These are phyloP conservation scores for Venturiaceae sp. DNA, from an alignment of 2,329 filamentous ascomycete genomes.

Conservation along the genomic window DNA sequence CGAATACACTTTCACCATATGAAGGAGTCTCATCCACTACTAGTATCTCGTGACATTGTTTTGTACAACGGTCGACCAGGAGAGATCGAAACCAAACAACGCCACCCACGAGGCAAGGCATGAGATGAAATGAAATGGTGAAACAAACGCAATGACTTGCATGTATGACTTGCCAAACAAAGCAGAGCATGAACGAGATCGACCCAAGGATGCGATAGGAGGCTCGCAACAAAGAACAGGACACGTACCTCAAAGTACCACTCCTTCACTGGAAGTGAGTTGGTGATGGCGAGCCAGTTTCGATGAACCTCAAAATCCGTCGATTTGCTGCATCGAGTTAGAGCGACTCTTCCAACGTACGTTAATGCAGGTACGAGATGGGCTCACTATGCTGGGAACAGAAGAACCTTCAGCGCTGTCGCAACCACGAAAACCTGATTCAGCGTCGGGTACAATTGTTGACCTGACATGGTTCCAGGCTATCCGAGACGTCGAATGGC, in stretches of 20 bases:
- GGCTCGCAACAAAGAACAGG: neutral
- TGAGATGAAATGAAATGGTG: neutral
- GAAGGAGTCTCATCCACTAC: neutral
- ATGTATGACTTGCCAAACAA: neutral
- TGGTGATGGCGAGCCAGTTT: constrained; percentile 95
- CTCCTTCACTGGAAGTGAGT: constrained; percentile 74
- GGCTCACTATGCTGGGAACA: constrained; percentile 89
- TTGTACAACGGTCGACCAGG: neutral
- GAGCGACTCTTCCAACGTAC: constrained; percentile 18
- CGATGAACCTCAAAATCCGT: constrained; percentile 98
- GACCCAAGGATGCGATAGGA: neutral
- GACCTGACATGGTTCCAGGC: neutral
- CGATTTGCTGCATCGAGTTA: constrained; percentile 62
- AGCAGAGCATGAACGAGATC: neutral
- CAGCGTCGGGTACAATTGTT: constrained; percentile 73
- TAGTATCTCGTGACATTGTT: neutral
- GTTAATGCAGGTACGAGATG: constrained; percentile 2
- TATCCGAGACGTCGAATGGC: neutral
- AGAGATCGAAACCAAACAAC: neutral
- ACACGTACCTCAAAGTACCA: constrained; percentile 79
- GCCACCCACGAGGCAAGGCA: neutral
- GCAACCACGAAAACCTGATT: constrained; percentile 79
- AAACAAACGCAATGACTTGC: neutral
- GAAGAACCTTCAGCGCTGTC: constrained; percentile 78
- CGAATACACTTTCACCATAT: neutral